Conservation (phyloP, 2,329 filamentous ascomycete species). For the Drechslera avenae region DNA sequence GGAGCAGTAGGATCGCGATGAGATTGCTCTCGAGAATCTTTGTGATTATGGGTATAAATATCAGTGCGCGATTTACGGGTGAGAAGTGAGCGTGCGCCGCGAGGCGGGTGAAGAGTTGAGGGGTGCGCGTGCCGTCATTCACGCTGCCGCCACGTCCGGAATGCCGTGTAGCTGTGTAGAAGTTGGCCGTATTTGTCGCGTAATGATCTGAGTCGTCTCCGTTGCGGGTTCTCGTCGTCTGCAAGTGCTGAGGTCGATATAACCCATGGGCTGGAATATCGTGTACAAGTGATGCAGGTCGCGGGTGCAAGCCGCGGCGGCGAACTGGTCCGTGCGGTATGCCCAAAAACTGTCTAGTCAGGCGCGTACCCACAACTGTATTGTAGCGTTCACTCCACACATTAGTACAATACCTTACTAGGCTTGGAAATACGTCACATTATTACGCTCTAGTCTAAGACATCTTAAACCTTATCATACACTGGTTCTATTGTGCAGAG, state of each 20-base stretch:
- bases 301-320: conserved; percentile 16
- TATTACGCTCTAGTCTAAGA: too few species aligned
- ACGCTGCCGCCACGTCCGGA: conserved; percentile 19
- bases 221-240: neutral
- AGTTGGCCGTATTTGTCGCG: neutral
- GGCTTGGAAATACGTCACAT: too few species aligned
- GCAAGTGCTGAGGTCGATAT: conserved; percentile 11
- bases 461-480: too few species aligned
- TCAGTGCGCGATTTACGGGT: conserved; percentile 4
- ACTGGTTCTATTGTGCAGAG: too few species aligned
- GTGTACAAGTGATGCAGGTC: conserved; percentile 26
- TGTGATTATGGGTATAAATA: conserved; percentile 1
- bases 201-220: neutral
- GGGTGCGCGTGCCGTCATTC: conserved; percentile 29
- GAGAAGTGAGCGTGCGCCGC: conserved; percentile 22
- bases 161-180: neutral
- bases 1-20: neutral
- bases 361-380: neutral
- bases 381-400: too few species aligned
- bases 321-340: conserved; percentile 11
- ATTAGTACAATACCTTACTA: too few species aligned
- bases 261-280: conserved; percentile 23
- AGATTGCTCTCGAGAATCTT: neutral
- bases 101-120: conserved; percentile 19
- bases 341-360: neutral